These are phyloP conservation scores for Cercospora berteroae DNA, from an alignment of 2,329 filamentous ascomycete species.

Conservation along the genomic window DNA sequence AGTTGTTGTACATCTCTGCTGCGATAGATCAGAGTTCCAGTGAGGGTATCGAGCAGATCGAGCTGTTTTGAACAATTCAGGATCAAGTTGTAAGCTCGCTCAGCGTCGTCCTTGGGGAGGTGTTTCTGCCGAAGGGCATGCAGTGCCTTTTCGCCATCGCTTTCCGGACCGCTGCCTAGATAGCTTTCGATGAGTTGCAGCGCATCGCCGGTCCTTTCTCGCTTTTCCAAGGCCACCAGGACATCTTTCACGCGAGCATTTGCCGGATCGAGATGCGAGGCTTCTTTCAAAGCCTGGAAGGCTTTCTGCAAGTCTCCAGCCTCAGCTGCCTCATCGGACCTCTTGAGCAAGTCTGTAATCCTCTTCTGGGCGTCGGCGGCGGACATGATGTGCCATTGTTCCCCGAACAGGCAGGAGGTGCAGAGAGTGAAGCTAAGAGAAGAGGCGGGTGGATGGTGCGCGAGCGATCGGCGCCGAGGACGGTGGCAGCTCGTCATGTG, in stretches of 20 bases:
- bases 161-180: constrained; percentile 34
- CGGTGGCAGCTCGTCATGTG: not conserved
- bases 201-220: constrained; percentile 26
- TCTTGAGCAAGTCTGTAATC: constrained; percentile 25
- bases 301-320: constrained; percentile 40
- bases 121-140: constrained; percentile 32
- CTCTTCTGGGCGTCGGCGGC: constrained; percentile 22
- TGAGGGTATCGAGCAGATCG: constrained; percentile 40
- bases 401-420: constrained; percentile 11
- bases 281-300: constrained; percentile 45
- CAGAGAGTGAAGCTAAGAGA: constrained; percentile 2
- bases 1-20: constrained; percentile 40
- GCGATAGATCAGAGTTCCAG: constrained; percentile 35
- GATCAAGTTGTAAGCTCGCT: constrained; percentile 44
- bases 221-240: constrained; percentile 42
- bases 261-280: constrained; percentile 44
- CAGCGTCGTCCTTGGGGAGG: constrained; percentile 41
- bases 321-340: constrained; percentile 28
- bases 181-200: constrained; percentile 28
- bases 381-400: constrained; percentile 31
- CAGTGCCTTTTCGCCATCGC: constrained; percentile 43
- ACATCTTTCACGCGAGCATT: constrained; percentile 43
- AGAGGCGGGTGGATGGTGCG: not conserved
- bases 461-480: not conserved
- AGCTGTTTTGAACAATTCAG: constrained; percentile 39